Evolutionary conservation across 2,329 filamentous ascomycete genomes (phyloP).

Genomic region (Colletotrichum ledebouriae): DNA sequence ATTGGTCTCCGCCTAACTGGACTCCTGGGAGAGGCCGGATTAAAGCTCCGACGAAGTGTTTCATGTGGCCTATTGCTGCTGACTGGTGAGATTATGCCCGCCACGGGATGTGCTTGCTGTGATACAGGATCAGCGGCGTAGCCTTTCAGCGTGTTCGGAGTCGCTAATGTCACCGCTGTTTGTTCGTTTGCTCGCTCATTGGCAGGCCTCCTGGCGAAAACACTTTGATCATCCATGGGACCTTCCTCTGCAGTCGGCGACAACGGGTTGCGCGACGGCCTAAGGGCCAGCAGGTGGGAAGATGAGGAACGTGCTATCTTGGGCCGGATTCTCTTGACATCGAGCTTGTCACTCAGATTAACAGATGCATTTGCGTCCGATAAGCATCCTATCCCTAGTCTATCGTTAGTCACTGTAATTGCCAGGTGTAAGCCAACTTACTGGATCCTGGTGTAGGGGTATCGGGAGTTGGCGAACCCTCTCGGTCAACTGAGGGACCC

Average conservation of each 20-base stretch:
- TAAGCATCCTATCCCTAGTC: constrained; percentile 34
- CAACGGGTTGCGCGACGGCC: constrained; percentile 43
- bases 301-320: constrained; percentile 43
- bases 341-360: constrained; percentile 33
- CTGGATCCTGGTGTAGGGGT: constrained; percentile 50
- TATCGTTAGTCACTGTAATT: constrained; percentile 29
- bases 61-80: background rate
- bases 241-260: constrained; percentile 51
- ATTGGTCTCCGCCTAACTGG: background rate
- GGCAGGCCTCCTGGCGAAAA: background rate
- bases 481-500: constrained; percentile 43
- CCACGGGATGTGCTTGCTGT: too few relatives aligned
- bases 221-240: constrained; percentile 27
- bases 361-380: constrained; percentile 13
- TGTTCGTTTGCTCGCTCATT: background rate
- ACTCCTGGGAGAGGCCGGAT: background rate
- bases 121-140: too few relatives aligned
- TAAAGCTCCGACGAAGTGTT: background rate
- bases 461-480: constrained; percentile 54
- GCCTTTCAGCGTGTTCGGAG: too few relatives aligned
- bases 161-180: background rate
- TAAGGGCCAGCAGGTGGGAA: constrained; percentile 32
- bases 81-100: background rate
- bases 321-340: constrained; percentile 41
- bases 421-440: constrained; percentile 42